Base-by-base conservation (phyloP, 306 rosid species). In the Prunus mongolica region DNA sequence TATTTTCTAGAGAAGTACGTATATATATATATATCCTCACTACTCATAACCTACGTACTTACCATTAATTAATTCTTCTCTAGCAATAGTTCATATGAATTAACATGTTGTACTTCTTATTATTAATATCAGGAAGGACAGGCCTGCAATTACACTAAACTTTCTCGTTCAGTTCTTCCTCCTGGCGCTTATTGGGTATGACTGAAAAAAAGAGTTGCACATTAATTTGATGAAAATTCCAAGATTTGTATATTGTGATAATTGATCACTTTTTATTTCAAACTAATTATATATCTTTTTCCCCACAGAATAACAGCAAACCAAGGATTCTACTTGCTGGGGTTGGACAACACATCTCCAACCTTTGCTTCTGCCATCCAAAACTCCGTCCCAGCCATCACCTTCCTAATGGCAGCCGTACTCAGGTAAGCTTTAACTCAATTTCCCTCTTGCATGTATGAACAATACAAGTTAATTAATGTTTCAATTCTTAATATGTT, bases 241-340 rank as follows among this genome's bases (percentile, higher is more conserved):
- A 20, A 20, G 15, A 56, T 28, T 10, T 38, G 44, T 20, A 20
- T 56, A 56, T 52, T 30, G 12, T n/a, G 49, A 28, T 11, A 6
- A 12, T 30, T 71, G 27, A 61, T 61, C 19, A 12, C n/a, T 3
- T 61, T 25, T 30, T 63, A 32, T 63, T 63, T 12, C 47, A 62
- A 16, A 38, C 2, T 12, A 12, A 56, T 34, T 20, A n/a, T 38
- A 25, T 25, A 5, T 3, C 22, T 58, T 63, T 63, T 19, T 13
- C 63, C 13, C 63, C 12, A 75, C 93, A 95, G 99, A 81, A 92
- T 95, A 12, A 95, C 99, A 46, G 97, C 99, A 16, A 95, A 95
- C 83, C 99, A 95, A 80, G 99, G 97, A 44, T 95, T 92, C 84
- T 95, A 95, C 89, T 89, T 95, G 88, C 91, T 95, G 79, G 99